phyloP scores from a whole-genome alignment of 2,329 filamentous ascomycete species.

The Ophiostoma fasciatum region DNA sequence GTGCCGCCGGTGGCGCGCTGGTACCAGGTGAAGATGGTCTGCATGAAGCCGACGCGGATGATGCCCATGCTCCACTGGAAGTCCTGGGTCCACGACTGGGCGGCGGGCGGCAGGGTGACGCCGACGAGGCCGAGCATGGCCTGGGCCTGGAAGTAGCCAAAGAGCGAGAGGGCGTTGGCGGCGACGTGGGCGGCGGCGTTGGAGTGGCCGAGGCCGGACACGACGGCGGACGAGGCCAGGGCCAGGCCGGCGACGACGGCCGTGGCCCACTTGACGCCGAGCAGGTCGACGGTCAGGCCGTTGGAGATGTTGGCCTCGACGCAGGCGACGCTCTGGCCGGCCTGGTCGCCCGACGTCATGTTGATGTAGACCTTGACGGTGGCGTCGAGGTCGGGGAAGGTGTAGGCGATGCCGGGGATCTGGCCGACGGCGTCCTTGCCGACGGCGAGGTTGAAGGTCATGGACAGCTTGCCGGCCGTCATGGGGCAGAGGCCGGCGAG shows the following conservation, averaged over 20 bases:
- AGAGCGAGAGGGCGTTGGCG: slow-evolving; percentile 68
- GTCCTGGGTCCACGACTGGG: slow-evolving; percentile 76
- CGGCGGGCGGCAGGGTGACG: slow-evolving; percentile 63
- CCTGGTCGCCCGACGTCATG: slow-evolving; percentile 30
- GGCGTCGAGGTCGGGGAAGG: slow-evolving; percentile 69
- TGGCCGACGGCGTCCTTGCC: slow-evolving; percentile 36
- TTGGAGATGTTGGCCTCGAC: slow-evolving; percentile 71
- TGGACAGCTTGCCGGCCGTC: slow-evolving; percentile 46
- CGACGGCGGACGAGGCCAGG: slow-evolving; percentile 63
- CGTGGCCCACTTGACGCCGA: slow-evolving; percentile 66
- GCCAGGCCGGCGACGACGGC: slow-evolving; percentile 62
- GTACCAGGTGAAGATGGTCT: slow-evolving; percentile 74
- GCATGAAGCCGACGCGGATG: slow-evolving; percentile 63
- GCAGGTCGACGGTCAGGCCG: slow-evolving; percentile 68
- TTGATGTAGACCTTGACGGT: slow-evolving; percentile 62
- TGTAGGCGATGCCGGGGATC: slow-evolving; percentile 68
- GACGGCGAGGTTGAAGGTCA: slow-evolving; percentile 45
- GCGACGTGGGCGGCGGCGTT: slow-evolving; percentile 81
- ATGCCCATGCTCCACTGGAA: slow-evolving; percentile 91
- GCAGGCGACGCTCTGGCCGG: slow-evolving; percentile 52
- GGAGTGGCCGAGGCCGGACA: slow-evolving; percentile 69
- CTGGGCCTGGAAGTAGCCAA: slow-evolving; percentile 77
- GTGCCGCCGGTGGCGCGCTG: slow-evolving; percentile 71
- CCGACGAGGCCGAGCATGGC: slow-evolving; percentile 68
- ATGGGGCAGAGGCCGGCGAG: slow-evolving; percentile 66